Conservation (phyloP, 768 basidiomycete species). For the Boletales sp. region DNA sequence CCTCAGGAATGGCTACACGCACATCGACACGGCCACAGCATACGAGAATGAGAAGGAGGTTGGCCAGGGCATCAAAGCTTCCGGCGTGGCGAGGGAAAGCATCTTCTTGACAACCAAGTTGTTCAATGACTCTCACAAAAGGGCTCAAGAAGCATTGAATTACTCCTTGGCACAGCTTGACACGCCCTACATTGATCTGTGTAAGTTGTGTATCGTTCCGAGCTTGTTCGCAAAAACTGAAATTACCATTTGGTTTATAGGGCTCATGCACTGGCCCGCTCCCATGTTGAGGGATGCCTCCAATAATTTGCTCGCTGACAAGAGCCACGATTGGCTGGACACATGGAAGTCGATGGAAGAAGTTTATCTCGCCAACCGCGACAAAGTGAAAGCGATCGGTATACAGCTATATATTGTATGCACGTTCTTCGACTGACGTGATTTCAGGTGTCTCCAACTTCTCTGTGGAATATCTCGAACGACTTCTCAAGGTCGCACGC, state of each 20-base stretch:
- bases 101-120: conserved; percentile 80
- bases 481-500: conserved; percentile 49
- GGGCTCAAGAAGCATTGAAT: conserved; percentile 57
- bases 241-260: conserved; percentile 68
- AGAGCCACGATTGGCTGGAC: conserved; percentile 58
- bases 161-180: conserved; percentile 62
- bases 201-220: conserved; percentile 33
- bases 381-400: conserved; percentile 76
- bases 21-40: conserved; percentile 63
- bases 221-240: conserved; percentile 25
- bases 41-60: conserved; percentile 77
- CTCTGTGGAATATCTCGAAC: conserved; percentile 56
- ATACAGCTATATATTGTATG: background rate
- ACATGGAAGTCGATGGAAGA: conserved; percentile 78
- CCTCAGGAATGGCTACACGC: conserved; percentile 67
- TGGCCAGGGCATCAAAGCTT: conserved; percentile 67
- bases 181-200: conserved; percentile 76
- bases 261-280: conserved; percentile 80
- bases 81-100: conserved; percentile 65
- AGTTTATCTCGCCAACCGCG: conserved; percentile 54
- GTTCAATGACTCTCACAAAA: conserved; percentile 54
- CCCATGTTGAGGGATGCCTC: conserved; percentile 52
- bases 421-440: background rate
- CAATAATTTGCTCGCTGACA: conserved; percentile 38
- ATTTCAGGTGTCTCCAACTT: conserved; percentile 61